Percentiles rank a stretch among this genome's conserved stretches.
phyloP scores from a whole-genome alignment of 129 eudicot genomes.

The Saposhnikovia divaricata region DNA sequence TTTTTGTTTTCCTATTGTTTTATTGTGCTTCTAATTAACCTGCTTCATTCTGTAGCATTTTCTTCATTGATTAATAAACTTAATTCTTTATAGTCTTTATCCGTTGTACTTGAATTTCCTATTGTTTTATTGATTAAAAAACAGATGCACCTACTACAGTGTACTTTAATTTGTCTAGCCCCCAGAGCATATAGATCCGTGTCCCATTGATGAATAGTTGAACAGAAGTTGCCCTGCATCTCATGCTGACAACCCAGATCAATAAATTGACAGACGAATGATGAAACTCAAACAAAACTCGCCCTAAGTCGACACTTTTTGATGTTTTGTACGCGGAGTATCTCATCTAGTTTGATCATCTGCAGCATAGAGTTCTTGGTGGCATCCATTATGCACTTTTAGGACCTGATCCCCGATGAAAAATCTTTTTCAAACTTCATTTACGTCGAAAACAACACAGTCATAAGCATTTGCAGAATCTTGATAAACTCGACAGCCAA shows the following conservation, averaged over 20 bases:
- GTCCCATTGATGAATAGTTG: too few species aligned
- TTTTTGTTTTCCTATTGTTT: neutral
- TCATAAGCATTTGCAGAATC: neutral
- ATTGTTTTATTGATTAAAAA: too few species aligned
- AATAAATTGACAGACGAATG: too few species aligned
- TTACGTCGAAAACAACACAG: neutral
- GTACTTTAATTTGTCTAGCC: too few species aligned
- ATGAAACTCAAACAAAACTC: too few species aligned
- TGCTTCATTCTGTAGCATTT: neutral
- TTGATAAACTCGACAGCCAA: neutral
- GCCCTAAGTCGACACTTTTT: too few species aligned
- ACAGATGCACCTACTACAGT: too few species aligned
- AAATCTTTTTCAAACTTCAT: neutral
- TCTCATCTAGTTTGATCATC: too few species aligned
- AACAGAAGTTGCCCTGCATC: neutral
- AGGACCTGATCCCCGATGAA: neutral
- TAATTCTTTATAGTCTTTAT: neutral
- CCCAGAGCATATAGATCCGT: too few species aligned
- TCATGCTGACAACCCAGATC: neutral
- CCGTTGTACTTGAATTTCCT: too few species aligned
- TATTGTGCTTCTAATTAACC: neutral
- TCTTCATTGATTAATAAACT: neutral
- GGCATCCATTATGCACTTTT: neutral
- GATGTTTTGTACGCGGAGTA: too few species aligned
- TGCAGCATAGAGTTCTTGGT: neutral